Conservation (phyloP, 2,329 filamentous ascomycete genomes). For the Pezicula rhizophila region DNA sequence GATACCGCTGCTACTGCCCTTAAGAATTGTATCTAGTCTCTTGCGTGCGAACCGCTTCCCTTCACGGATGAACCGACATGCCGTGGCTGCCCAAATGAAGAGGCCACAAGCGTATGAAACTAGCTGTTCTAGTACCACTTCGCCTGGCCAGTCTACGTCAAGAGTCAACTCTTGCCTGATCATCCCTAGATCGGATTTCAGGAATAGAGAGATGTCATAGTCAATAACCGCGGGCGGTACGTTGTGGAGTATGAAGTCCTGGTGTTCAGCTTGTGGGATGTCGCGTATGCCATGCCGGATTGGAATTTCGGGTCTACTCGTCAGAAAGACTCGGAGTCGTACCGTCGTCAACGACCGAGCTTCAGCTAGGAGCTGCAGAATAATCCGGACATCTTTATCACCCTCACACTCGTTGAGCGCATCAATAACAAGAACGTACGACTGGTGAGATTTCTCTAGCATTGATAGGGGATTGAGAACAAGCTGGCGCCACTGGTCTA, state of each 20-base stretch:
- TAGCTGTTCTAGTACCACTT: too few relatives aligned
- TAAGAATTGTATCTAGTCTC: not conserved
- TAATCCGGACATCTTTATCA: constrained; percentile 8
- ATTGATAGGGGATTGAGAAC: constrained; percentile 33
- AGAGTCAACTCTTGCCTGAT: constrained; percentile 6
- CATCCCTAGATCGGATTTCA: constrained; percentile 9
- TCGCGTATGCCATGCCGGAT: constrained; percentile 8
- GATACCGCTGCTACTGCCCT: not conserved
- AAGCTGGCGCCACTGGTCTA: constrained; percentile 39
- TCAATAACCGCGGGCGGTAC: constrained; percentile 13
- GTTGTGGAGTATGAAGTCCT: constrained; percentile 16
- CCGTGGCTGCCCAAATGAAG: constrained; percentile 19
- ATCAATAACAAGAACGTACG: constrained; percentile 24
- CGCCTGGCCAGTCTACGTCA: not conserved
- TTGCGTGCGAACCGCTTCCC: not conserved
- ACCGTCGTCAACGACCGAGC: constrained; percentile 7
- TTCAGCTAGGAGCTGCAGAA: constrained; percentile 8
- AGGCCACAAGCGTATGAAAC: constrained; percentile 14
- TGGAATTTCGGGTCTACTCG: constrained; percentile 22
- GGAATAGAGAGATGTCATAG: constrained; percentile 8
- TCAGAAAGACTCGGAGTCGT: constrained; percentile 20
- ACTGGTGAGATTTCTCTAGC: too few relatives aligned
- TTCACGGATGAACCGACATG: constrained; percentile 11
- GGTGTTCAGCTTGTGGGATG: too few relatives aligned
- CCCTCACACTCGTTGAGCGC: constrained; percentile 26